Percentiles rank a stretch among this genome's conserved stretches.
Conservation (phyloP, 371 early-diverging fungal species). For the Ecytonucleospora hepatopenaei region DNA sequence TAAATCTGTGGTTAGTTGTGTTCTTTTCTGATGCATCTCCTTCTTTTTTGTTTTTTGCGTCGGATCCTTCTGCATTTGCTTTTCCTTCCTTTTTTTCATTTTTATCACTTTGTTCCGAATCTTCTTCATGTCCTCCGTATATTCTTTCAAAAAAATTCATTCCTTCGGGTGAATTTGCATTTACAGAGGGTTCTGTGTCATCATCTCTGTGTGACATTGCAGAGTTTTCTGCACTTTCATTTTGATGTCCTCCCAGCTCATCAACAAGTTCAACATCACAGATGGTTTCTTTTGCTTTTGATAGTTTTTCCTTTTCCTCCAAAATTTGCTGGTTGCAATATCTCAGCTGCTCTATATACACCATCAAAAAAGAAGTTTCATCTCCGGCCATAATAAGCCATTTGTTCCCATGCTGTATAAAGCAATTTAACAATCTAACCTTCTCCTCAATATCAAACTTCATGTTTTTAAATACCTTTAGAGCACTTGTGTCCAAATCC, state of each 20-base stretch:
- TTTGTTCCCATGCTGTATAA: conserved; percentile 15
- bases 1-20: neutral
- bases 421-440: conserved; percentile 19
- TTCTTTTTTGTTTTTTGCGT: neutral
- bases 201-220: neutral
- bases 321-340: neutral
- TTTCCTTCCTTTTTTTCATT: neutral
- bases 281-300: neutral
- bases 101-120: neutral
- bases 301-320: neutral
- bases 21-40: neutral
- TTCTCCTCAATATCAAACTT: conserved; percentile 26
- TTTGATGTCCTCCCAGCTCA: neutral
- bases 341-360: conserved; percentile 23
- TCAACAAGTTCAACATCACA: neutral
- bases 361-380: neutral
- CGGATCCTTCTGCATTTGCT: neutral
- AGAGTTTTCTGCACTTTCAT: neutral
- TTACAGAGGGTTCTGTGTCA: neutral
- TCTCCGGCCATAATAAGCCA: neutral
- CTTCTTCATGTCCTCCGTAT: too few relatives aligned
- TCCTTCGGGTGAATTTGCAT: neutral
- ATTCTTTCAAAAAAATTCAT: too few relatives aligned
- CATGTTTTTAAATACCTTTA: conserved; percentile 7
- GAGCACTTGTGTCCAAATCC: neutral